Evolutionary conservation across 2,329 filamentous ascomycete species (phyloP), one percentile per base, ranked within the genome.

Genomic region (Talaromyces sp.): DNA sequence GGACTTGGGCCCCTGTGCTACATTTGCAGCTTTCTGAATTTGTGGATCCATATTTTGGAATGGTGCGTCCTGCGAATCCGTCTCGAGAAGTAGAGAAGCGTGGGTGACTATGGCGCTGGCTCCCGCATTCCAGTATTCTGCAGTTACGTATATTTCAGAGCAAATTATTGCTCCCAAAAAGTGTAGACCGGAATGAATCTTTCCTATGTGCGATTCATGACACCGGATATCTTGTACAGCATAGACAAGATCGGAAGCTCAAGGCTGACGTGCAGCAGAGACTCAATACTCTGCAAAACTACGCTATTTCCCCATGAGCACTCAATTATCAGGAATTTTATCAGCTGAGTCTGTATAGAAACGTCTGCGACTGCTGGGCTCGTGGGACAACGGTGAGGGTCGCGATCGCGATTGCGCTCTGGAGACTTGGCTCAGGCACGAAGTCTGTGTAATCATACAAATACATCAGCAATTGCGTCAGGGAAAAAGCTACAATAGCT

Each of bases 1-100:
- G n/a, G 92, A 88, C 76, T 93, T 94, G 35, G 69, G 50, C 0
- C 50, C 37, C 17, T 67, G 64, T 25, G 52, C 61, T 65, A 64
- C 67, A 64, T 37, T 69, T 66, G 49, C 66, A 57, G 58, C 47
- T 64, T 50, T 69, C 57, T 62, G 59, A 7, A n/a, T 25, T 56
- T 13, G 33, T 31, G 43, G 13, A 8, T 59, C 52, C 35, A 47
- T 37, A 19, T 11, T 19, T 49, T 33, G 61, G 8, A 49, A 45
- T 43, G 27, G 27, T 7, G 47, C 17, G 22, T 56, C 25, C 39
- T 25, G 35, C 27, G 49, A 62, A 33, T 56, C 50, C 22, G 31
- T 49, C 41, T 45, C 22, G 22, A 15, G 39, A 3, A 19, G 9
- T 47, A n/a, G 37, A 19, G 27, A 7, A 31, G 27, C 7, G 37